Evolutionary conservation across 495 filamentous ascomycete genomes (phyloP), one percentile per base, ranked within the genome.

Genomic region (Neurospora sp.): DNA sequence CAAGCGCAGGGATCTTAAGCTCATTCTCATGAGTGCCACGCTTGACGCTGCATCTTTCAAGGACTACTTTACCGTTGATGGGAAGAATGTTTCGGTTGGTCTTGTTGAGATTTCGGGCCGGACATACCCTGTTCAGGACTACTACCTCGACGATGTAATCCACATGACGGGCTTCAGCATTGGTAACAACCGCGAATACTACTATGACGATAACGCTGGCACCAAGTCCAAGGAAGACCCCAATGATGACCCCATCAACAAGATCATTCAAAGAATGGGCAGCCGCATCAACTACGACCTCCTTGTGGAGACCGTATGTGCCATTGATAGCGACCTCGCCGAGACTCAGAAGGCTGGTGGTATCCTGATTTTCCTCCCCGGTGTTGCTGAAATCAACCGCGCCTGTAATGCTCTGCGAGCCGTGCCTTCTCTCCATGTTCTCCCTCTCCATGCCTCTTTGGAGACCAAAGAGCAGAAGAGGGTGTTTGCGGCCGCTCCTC

Each of bases 21-120:
- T 99, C 48, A 90, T 99, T 44, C 85, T 99, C n/a, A 99, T 99
- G 96, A 97, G 93, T 80, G 96, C 96, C 14, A 99, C 96, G 8
- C 89, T 99, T 4, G 96, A 99, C 81, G 94, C 96, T 11, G 86
- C 88, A 4, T 89, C 94, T 5, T 99, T 98, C 81, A 89, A 89
- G 72, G 83, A 87, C 42, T 99, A 99, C 81, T 98, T 99, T 80
- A 88, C 87, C 16, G 87, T 86, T 11, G 85, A 87, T 23, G 73
- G 69, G 8, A 73, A 74, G 38, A 82, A 84, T 10, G 84, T 88
- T 38, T 84, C 84, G 14, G 94, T 98, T 72, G 92, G 91, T 3
- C 74, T 89, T 72, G 90, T 98, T 14, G 91, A 96, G 79, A 98
- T 99, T 72, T 86, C 91, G 62, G 96, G 96, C 18, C 87, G 96